Evolutionary conservation across 495 filamentous ascomycete genomes (phyloP), one percentile per base, ranked within the genome.

Genomic region (Xylaria intraflava): DNA sequence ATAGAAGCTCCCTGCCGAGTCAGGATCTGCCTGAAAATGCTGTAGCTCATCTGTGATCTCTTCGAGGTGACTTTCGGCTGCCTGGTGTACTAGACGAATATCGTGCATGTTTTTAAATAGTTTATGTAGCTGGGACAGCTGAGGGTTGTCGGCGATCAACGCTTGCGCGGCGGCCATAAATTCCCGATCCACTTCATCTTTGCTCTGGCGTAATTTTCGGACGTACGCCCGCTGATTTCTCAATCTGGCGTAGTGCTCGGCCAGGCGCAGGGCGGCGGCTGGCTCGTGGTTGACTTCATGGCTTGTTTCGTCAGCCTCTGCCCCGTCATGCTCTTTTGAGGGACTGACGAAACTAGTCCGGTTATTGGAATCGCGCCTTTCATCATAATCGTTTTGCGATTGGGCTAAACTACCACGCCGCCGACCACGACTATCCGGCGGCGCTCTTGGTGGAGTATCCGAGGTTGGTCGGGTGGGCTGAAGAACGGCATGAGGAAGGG

Each of bases 91-190:
- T 27, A 52, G 38, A 12, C 56, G 57, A 26, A 54, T 57, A 27
- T 56, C 47, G 38, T 60, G 64, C 64, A 66, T 60, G 23, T 33
- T 16, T 16, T 64, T 55, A 27, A 62, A 66, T 29, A 62, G 52
- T 16, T 52, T 39, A 16, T 58, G 56, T 31, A 64, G 57, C 14
- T 51, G 40, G 24, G 64, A 46, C 41, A 59, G 30, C 22, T 50
- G 44, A 22, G 55, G 48, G 43, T 56, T 55, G 14, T 55, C 39
- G 6, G 54, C 53, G 36, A 62, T 51, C 29, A 64, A 49, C 22
- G 48, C 52, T 35, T 56, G 61, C 24, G 60, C 61, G 22, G 54
- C 59, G 42, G 51, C 57, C 64, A 66, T 62, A 26, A 66, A 66
- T 35, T 55, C 55, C n/a, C 46, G 56, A 40, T 46, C 57, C 24